Evolutionary conservation across 2,329 filamentous ascomycete species (phyloP).

Genomic region (Harringtonia aguacate): DNA sequence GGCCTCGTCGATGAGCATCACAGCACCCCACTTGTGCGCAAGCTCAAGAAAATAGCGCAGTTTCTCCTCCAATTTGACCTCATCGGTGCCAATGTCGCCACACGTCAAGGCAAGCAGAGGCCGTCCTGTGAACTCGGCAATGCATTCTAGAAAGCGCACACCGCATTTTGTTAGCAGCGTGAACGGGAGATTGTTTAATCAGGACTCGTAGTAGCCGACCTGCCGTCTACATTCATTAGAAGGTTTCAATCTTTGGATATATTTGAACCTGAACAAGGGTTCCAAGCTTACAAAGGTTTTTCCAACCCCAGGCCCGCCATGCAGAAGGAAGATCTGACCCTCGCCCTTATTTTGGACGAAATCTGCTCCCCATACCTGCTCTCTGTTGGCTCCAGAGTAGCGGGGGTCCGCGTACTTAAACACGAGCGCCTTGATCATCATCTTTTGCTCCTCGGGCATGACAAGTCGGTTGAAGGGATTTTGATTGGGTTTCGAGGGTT

Average conservation of each 20-base stretch:
- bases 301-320: constrained; percentile 24
- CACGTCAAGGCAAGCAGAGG: constrained; percentile 41
- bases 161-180: constrained; percentile 32
- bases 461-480: background rate
- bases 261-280: too few species aligned
- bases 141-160: too few species aligned
- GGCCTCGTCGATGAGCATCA: constrained; percentile 48
- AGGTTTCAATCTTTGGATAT: too few species aligned
- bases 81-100: constrained; percentile 33
- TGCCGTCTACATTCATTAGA: too few species aligned
- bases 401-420: background rate
- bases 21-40: constrained; percentile 36
- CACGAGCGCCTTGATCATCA: background rate
- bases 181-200: background rate
- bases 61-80: constrained; percentile 31
- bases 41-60: constrained; percentile 38
- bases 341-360: constrained; percentile 39
- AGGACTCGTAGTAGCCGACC: background rate
- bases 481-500: background rate
- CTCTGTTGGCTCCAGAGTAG: background rate
- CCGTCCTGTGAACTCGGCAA: constrained; percentile 37
- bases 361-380: background rate
- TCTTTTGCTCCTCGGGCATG: background rate
- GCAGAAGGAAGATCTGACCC: constrained; percentile 4
- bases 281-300: constrained; percentile 31